Percentiles rank a stretch among this genome's conserved stretches.
These are phyloP conservation scores for Artemisia argyi DNA, from an alignment of 129 eudicot genomes.

Conservation along the genomic window DNA sequence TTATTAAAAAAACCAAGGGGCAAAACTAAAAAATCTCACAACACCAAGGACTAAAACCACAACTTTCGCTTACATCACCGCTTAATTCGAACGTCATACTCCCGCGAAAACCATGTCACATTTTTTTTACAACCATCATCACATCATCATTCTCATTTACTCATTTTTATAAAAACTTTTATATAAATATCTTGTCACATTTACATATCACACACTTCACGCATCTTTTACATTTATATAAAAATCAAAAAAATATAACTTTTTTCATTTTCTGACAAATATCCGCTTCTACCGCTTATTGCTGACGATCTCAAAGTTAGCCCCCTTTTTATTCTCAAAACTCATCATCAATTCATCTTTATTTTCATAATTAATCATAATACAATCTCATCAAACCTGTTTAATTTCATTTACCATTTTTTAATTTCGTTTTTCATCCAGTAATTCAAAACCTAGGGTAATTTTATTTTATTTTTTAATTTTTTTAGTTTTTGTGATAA, in stretches of 20 bases:
- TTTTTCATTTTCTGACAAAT: conserved; percentile 17
- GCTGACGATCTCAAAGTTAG: conserved; percentile 37
- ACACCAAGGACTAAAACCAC: no score
- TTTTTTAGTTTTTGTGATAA: background rate
- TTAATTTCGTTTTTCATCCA: no score
- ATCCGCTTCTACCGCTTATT: conserved; percentile 35
- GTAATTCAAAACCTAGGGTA: no score
- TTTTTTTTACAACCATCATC: conserved; percentile 15
- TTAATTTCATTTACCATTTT: no score
- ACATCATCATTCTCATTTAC: conserved; percentile 9
- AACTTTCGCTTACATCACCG: conserved; percentile 29
- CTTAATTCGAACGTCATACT: conserved; percentile 35
- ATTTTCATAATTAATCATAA: no score
- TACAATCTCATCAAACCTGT: no score
- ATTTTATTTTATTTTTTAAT: background rate
- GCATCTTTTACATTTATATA: no score
- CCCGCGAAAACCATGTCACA: conserved; percentile 24
- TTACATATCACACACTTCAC: no score
- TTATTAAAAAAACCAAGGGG: no score
- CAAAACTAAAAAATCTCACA: no score
- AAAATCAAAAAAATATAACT: no score
- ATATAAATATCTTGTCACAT: background rate
- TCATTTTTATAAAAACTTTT: background rate
- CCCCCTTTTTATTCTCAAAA: background rate
- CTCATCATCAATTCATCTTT: background rate